Base-by-base conservation (phyloP, 805 yeast species). In the Yarrowia osloensis region DNA sequence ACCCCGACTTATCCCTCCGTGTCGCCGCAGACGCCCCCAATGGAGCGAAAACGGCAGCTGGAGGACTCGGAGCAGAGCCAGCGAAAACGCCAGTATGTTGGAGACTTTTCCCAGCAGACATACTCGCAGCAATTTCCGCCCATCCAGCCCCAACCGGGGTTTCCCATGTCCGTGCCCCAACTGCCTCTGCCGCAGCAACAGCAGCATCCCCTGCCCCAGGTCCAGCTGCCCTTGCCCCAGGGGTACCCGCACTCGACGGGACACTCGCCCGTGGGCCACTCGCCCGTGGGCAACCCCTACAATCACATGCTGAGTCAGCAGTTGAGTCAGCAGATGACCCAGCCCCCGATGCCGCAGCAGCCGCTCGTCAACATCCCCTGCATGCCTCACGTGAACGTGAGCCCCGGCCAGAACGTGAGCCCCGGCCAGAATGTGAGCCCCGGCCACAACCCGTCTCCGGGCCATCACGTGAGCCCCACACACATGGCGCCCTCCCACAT, bases 1-100 rank as follows among this genome's bases (percentile, higher is more conserved):
- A 57, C 63, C 9, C 63, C 63, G 12, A 57, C 63, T 0, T 57
- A 57, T 21, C 63, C 63, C 2, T 57, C 63, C 0, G 63, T 57
- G 21, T 57, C 63, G 1, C 63, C 63, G 13, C 63, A 57, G 26
- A 57, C 63, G 3, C 63, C 63, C 7, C 63, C 63, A 28, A 57
- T 57, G 63, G 63, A 57, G 63, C 24, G 63, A 57, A 57, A 57
- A 49, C 49, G 63, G 0, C 49, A 39, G 47, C 17, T 40, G 26
- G 63, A 57, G 6, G 49, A 57, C 12, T 17, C 9, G 37, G 24
- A 8, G 13, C 17, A 19, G 26, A 9, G 24, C 2, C 33, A 24
- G 17, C 24, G 15, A n/a, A n/a, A 24, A 13, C 11, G 31, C 31
- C n/a, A n/a, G n/a, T n/a, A n/a, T n/a, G n/a, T n/a, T n/a, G n/a